Base-by-base conservation (phyloP, 495 filamentous ascomycete genomes). In the Apodospora peruviana region DNA sequence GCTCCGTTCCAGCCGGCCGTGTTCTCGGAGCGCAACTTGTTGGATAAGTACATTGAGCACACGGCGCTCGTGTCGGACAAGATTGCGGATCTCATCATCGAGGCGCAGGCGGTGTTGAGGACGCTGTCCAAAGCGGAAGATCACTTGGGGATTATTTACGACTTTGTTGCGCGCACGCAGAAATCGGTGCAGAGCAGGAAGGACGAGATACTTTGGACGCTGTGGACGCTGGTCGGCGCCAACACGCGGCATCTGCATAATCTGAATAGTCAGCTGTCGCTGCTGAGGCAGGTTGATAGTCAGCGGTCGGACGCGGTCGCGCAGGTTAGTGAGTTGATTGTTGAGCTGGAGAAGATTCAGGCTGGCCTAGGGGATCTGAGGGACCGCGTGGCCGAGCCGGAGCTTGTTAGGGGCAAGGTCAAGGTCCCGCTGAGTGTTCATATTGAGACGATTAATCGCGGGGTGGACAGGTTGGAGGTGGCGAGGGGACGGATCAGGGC, bases 151-250 rank as follows among this genome's bases (percentile, higher is more conserved):
- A 55, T 78, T 34, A 88, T 90, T 56, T 71, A 80, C 43, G 79
- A 79, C 8, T 78, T 87, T 45, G 77, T 79, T 16, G 69, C 76
- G 24, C 79, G 74, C 42, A 82, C 81, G 48, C 69, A 69, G 45
- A 52, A 71, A 38, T 58, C 59, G 39, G 72, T 80, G 17, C 59
- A 73, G 50, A 66, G 71, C 11, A 62, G 73, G 34, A 74, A 73
- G 19, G 71, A 80, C 22, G 82, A 89, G 47, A 72, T 86, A 9
- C 70, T 86, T 24, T 74, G 73, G 45, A 65, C 77, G 18, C 65
- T 90, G 8, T 90, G 87, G 85, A 84, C 83, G 4, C 73, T 81
- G 49, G 68, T 90, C 18, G 86, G 86, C 25, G 82, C 74, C 34
- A 87, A 88, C 56, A 62, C 66, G 21, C 56, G 60, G 17, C 71